Evolutionary conservation across 371 early-diverging fungal species (phyloP), one percentile per base, ranked within the genome.

Genomic region (Syncephalastrum sp.): DNA sequence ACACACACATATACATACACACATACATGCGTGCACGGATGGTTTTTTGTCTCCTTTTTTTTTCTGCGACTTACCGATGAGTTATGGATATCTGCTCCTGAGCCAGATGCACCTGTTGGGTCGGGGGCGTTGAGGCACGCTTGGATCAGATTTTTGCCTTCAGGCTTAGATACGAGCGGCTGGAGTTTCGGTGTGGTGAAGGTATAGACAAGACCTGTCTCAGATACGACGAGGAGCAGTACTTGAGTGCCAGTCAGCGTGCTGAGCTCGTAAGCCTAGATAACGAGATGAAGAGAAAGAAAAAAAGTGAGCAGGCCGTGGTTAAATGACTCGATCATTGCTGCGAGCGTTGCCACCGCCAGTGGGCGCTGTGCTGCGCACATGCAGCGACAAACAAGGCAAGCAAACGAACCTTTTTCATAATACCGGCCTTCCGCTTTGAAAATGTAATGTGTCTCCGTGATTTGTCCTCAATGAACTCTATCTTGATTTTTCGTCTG

Each of bases 221-320:
- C 98, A 3, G 96, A 93, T n/a, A 98, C 97, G 5, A 99, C 92
- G 38, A 99, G 69, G 47, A 99, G 79, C 53, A 99, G 81, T 41
- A 99, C 95, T 72, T 99, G 95, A 4, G 98, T 96, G 47, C 98
- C 98, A 5, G 99, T 99, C 63, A 99, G 80, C 1, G 96, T 93
- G 67, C 89, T 89, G 8, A 99, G 83, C 71, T 99, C 99, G 63
- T 92, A 97, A 8, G 99, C 99, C 89, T 93, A 97, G 6, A 42
- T 3, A n/a, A 41, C 2, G 13, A 23, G 27, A 38, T 1, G 4
- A 4, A 29, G 4, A 29, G 3, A 7, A 29, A 3, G 4, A 4
- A 29, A 0, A 29, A 29, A 7, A 29, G 29, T 29, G 29, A 7
- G 29, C 7, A 7, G 29, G 29, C 29, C 6, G 29, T 29, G 29